phyloP scores from a whole-genome alignment of 169 alveolate genomes.

The Plasmodium blacklocki region DNA sequence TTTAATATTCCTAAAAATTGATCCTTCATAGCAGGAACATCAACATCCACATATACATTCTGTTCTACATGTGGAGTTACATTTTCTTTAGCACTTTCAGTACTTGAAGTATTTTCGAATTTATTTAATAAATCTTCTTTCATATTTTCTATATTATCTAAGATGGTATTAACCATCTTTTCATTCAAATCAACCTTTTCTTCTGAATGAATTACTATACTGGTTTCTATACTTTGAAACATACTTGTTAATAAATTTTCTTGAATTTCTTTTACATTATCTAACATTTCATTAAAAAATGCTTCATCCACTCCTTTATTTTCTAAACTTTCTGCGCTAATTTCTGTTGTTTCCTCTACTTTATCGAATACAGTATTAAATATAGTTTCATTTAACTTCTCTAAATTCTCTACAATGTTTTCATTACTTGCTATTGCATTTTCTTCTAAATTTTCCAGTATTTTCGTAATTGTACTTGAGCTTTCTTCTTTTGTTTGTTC shows the following conservation, averaged over 20 bases:
- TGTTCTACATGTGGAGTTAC: not conserved
- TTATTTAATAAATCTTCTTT: no score
- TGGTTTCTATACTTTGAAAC: no score
- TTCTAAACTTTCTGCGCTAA: not conserved
- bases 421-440: not conserved
- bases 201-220: no score
- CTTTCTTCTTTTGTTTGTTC: not conserved
- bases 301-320: not conserved
- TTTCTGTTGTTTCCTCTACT: not conserved
- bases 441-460: not conserved
- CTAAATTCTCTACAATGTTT: not conserved
- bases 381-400: not conserved
- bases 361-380: not conserved
- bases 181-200: no score
- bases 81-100: no score
- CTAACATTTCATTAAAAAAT: no score
- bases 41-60: not conserved
- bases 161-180: no score
- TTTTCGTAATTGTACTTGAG: not conserved
- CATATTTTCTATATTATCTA: no score
- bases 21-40: not conserved
- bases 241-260: no score
- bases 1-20: no score
- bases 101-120: no score
- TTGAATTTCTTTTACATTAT: no score